Base-by-base conservation (phyloP, 371 early-diverging fungal genomes). In the Mucor indicus region DNA sequence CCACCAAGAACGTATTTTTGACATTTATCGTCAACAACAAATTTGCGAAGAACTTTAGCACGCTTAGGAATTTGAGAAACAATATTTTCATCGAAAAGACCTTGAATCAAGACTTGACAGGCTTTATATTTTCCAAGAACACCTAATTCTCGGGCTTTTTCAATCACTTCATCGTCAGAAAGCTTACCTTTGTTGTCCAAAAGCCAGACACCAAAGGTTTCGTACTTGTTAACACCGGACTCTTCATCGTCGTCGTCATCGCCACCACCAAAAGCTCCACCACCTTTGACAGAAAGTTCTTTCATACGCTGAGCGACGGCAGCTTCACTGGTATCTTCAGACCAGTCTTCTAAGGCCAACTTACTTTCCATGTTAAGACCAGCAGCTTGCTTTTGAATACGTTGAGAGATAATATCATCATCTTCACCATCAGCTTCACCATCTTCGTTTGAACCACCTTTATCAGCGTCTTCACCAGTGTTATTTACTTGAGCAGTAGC, bases 1-100 rank as follows among this genome's bases (percentile, higher is more conserved):
- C 96, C 96, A 58, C 96, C 97, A 8, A 98, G 67, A 21, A 93
- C 64, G 8, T 87, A 87, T 67, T 87, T 89, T 72, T 95, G 95
- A 48, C 81, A 80, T 75, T 95, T 95, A 53, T 93, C 92, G 44
- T 72, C 77, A 29, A 55, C 60, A 43, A 90, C 79, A 58, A 95
- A 92, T 48, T 70, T 70, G 24, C 30, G 38, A 29, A 96, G 68
- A 42, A 95, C 68, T 24, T 75, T 62, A 22, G 73, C 75, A 59
- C 87, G 86, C 60, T 79, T 81, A 48, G 69, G 74, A 47, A 84
- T 74, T 62, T 84, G 81, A 30, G 72, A 54, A 15, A 66, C 62
- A 52, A 91, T 75, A 35, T 73, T 74, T 43, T 85, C 85, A 43
- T 78, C 74, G 49, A 92, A 82, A 57, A 91, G 72, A 62, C 85